Conservation (phyloP, 2,329 filamentous ascomycete genomes). For the Dactylellina cionopaga region DNA sequence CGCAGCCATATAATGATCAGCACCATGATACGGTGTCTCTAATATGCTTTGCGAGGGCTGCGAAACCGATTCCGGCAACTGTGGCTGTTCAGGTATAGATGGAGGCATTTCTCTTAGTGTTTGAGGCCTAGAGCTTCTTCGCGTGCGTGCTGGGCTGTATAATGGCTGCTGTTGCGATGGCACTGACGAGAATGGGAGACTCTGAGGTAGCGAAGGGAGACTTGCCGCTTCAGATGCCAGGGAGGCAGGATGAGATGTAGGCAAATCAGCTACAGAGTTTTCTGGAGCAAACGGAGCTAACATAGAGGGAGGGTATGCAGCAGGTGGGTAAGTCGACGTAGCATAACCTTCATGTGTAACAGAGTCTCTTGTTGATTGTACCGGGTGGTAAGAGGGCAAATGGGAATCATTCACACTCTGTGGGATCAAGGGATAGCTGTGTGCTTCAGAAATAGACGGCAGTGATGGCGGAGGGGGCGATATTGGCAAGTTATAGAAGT, state of each 20-base stretch:
- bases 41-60: constrained; percentile 28
- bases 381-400: constrained; percentile 1
- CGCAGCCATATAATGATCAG: constrained; percentile 20
- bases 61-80: constrained; percentile 23
- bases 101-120: constrained; percentile 16
- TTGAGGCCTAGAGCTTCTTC: constrained; percentile 15
- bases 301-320: neutral
- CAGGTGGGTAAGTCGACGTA: constrained; percentile 9
- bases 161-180: constrained; percentile 12
- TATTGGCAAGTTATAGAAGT: constrained; percentile 22
- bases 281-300: neutral
- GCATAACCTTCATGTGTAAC: constrained; percentile 1
- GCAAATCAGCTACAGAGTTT: constrained; percentile 5
- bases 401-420: constrained; percentile 21
- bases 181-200: constrained; percentile 15
- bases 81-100: constrained; percentile 8
- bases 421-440: constrained; percentile 31
- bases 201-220: constrained; percentile 37
- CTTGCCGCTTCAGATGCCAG: constrained; percentile 29
- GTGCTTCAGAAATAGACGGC: constrained; percentile 31
- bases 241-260: constrained; percentile 17
- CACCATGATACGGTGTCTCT: constrained; percentile 17
- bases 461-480: constrained; percentile 43
- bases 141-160: constrained; percentile 1
- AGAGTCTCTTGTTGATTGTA: neutral